phyloP scores from a whole-genome alignment of 768 basidiomycete species.

The Kwoniella shandongensis region DNA sequence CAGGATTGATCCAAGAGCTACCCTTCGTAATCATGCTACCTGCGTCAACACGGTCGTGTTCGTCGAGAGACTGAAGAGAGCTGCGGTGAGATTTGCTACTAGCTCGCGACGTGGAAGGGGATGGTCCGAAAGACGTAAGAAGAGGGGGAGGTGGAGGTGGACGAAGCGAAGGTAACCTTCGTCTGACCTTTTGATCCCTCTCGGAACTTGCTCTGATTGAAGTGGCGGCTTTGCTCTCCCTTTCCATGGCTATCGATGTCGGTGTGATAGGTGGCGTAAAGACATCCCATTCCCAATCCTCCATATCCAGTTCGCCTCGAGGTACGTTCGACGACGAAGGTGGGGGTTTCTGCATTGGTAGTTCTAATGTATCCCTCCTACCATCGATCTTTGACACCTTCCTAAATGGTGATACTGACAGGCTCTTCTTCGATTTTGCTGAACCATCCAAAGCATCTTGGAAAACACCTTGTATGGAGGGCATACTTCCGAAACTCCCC shows the following conservation, averaged over 20 bases:
- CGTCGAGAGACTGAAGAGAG: background rate
- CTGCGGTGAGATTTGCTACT: background rate
- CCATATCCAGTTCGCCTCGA: background rate
- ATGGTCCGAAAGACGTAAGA: background rate
- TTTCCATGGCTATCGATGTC: too few species aligned
- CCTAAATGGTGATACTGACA: background rate
- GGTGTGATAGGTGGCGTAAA: too few species aligned
- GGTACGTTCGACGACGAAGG: background rate
- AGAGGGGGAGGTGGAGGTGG: too few species aligned
- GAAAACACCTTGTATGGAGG: slow-evolving; percentile 16
- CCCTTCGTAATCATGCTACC: background rate
- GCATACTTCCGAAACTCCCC: slow-evolving; percentile 7
- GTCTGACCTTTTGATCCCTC: too few species aligned
- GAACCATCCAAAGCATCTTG: slow-evolving; percentile 1
- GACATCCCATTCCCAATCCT: too few species aligned
- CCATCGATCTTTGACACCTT: background rate
- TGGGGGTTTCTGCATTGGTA: slow-evolving; percentile 13
- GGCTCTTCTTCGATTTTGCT: too few species aligned
- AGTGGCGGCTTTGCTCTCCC: too few species aligned
- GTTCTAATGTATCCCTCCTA: slow-evolving; percentile 11
- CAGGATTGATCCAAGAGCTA: background rate
- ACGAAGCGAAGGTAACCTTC: too few species aligned
- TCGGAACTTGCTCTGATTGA: too few species aligned
- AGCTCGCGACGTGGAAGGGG: background rate
- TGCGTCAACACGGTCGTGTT: background rate